phyloP scores from a whole-genome alignment of 1,139 yeast species.

The Meyerozyma elateridarum region DNA sequence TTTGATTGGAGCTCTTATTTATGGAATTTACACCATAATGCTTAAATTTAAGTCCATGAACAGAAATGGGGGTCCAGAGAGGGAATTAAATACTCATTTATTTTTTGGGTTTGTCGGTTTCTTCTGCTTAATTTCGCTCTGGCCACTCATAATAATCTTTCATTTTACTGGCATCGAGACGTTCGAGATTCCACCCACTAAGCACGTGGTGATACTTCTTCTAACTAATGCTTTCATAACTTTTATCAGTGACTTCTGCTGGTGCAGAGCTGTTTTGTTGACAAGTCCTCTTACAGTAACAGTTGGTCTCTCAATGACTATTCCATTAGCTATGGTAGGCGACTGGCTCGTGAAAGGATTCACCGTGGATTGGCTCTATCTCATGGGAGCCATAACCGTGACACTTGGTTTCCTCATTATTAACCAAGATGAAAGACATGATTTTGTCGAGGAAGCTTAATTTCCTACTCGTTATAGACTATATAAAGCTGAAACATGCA shows the following conservation, averaged over 20 bases:
- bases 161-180: conserved; percentile 60
- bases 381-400: conserved; percentile 76
- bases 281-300: conserved; percentile 95
- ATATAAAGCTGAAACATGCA: too few relatives aligned
- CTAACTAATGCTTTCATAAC: conserved; percentile 69
- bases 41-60: conserved; percentile 61
- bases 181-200: conserved; percentile 63
- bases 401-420: conserved; percentile 79
- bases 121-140: conserved; percentile 65
- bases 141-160: conserved; percentile 76
- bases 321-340: conserved; percentile 91
- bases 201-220: conserved; percentile 50
- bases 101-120: conserved; percentile 95
- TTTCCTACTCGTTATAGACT: too few relatives aligned
- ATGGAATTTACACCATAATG: conserved; percentile 88
- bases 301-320: conserved; percentile 87
- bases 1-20: conserved; percentile 74
- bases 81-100: conserved; percentile 72
- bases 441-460: conserved; percentile 27
- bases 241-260: conserved; percentile 82
- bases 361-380: conserved; percentile 54
- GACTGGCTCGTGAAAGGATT: conserved; percentile 73
- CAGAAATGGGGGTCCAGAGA: conserved; percentile 51
- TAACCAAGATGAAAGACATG: conserved; percentile 70
- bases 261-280: conserved; percentile 92